These are phyloP conservation scores for Mycocalia duriaeana DNA, from an alignment of 1,284 basidiomycete species.

Conservation along the genomic window DNA sequence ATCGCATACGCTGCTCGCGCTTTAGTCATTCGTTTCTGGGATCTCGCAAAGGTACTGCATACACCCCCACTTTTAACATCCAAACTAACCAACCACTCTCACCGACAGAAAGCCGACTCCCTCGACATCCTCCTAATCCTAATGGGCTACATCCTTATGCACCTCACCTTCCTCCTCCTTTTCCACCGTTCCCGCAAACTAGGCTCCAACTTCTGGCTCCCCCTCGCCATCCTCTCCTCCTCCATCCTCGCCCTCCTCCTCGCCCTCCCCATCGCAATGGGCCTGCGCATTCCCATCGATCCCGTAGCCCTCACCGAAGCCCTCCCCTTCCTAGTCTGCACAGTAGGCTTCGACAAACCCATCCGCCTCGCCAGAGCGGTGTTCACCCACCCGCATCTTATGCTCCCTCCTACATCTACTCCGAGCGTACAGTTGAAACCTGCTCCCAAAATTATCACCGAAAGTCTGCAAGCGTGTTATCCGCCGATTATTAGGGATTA, in stretches of 20 bases:
- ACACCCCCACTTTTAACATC: neutral
- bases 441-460: conserved; percentile 79
- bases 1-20: conserved; percentile 82
- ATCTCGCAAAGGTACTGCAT: conserved; percentile 65
- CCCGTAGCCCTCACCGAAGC: conserved; percentile 93
- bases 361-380: conserved; percentile 88
- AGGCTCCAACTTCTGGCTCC: conserved; percentile 88
- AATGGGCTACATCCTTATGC: conserved; percentile 95
- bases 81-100: conserved; percentile 8
- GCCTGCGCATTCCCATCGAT: conserved; percentile 85
- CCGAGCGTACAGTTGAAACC: conserved; percentile 49
- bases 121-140: conserved; percentile 95
- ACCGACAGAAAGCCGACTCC: conserved; percentile 80
- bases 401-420: conserved; percentile 22
- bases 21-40: conserved; percentile 80
- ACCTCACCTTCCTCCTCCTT: conserved; percentile 88
- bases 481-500: conserved; percentile 89
- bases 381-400: conserved; percentile 80
- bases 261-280: conserved; percentile 80
- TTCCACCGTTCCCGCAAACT: conserved; percentile 84
- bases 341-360: conserved; percentile 97
- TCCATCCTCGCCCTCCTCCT: conserved; percentile 87
- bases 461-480: conserved; percentile 78
- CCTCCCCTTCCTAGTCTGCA: conserved; percentile 95
- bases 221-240: conserved; percentile 79